Evolutionary conservation across 352 stramenopile genomes (phyloP).

Genomic region (Lagenidium sp.): DNA sequence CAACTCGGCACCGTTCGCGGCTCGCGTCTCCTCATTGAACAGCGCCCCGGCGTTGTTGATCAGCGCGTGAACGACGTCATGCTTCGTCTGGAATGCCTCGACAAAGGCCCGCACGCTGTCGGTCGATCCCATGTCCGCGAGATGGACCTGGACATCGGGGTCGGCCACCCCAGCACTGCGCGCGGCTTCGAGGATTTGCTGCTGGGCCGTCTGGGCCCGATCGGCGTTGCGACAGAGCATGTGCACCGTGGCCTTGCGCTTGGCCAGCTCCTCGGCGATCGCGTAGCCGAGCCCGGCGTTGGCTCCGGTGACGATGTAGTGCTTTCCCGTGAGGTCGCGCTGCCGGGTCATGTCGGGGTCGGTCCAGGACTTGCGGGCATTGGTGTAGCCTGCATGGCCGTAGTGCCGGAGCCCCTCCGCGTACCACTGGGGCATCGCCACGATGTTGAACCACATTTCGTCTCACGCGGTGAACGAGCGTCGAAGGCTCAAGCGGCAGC

Average conservation of each 20-base stretch:
- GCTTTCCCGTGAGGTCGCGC: conserved; percentile 25
- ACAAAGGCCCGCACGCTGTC: conserved; percentile 31
- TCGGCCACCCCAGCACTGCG: conserved; percentile 17
- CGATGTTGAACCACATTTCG: conserved; percentile 27
- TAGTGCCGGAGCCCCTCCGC: conserved; percentile 21
- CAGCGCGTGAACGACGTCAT: conserved; percentile 21
- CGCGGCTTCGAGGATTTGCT: conserved; percentile 26
- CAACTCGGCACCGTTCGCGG: conserved; percentile 23
- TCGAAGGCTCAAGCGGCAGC: too few species aligned
- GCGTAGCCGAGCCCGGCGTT: conserved; percentile 33
- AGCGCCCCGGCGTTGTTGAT: conserved; percentile 47
- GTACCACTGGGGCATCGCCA: conserved; percentile 37
- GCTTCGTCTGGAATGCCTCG: conserved; percentile 12
- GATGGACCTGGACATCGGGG: conserved; percentile 24
- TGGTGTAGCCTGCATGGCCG: conserved; percentile 20
- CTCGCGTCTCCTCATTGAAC: conserved; percentile 23
- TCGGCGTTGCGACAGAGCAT: conserved; percentile 34
- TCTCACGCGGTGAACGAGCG: neutral
- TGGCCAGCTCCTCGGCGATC: conserved; percentile 26
- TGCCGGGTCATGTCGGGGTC: conserved; percentile 26
- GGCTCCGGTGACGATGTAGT: conserved; percentile 40
- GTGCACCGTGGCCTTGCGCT: conserved; percentile 26
- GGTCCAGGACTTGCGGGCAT: conserved; percentile 18
- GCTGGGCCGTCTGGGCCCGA: conserved; percentile 21
- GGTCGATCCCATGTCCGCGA: conserved; percentile 33